Evolutionary conservation across 179 eudicot genomes (phyloP).

Genomic region (Gypsophila paniculata): DNA sequence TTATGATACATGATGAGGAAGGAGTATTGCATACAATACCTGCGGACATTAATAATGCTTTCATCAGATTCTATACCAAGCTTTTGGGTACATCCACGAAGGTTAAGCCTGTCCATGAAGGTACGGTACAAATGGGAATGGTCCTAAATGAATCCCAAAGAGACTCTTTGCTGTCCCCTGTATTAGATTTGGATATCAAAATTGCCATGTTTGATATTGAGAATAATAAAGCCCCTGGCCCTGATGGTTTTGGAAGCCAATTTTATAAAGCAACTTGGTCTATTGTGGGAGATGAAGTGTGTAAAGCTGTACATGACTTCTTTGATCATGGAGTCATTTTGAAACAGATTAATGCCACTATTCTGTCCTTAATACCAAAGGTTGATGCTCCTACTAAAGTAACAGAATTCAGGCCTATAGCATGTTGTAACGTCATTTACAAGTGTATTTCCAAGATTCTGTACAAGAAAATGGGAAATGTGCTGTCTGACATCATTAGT

Average conservation of each 20-base stretch:
- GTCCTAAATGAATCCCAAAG: no score
- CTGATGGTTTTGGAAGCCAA: neutral
- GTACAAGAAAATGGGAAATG: neutral
- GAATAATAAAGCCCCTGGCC: no score
- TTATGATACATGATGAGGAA: neutral
- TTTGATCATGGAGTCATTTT: neutral
- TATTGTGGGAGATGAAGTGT: neutral
- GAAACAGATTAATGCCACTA: neutral
- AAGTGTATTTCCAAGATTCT: constrained; percentile 1
- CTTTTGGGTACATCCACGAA: neutral
- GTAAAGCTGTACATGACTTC: neutral
- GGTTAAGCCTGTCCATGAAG: neutral
- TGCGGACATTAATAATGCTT: neutral
- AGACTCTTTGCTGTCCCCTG: no score
- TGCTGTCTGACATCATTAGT: neutral
- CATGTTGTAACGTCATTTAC: constrained; percentile 9
- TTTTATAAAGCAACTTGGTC: neutral
- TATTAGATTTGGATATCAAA: no score
- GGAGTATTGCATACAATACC: neutral
- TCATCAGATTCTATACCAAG: neutral
- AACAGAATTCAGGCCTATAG: constrained; percentile 3
- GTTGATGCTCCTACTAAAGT: neutral
- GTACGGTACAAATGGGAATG: neutral
- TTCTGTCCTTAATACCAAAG: constrained; percentile 3
- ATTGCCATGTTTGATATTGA: no score